Conservation (phyloP, 2,329 filamentous ascomycete species). For the Phoma sp. region DNA sequence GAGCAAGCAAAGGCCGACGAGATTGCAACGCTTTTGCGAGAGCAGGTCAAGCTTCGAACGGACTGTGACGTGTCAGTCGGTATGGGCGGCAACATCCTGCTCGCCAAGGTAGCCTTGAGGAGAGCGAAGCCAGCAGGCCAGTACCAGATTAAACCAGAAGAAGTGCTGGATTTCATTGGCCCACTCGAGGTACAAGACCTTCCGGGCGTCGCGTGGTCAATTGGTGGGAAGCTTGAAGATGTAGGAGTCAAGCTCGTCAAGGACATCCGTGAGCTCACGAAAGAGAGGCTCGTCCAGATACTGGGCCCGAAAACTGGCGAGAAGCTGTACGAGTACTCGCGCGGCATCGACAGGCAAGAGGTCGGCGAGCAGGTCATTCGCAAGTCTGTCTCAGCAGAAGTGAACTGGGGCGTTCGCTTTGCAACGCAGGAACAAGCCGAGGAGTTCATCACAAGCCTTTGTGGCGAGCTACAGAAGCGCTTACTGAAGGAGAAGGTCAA, state of each 20-base stretch:
- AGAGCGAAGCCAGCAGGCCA: slow-evolving; percentile 96
- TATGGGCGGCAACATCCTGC: slow-evolving; percentile 87
- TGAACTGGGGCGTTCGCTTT: slow-evolving; percentile 98
- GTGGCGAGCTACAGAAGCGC: slow-evolving; percentile 81
- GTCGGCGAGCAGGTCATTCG: slow-evolving; percentile 85
- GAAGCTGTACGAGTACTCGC: slow-evolving; percentile 87
- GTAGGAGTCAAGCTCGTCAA: slow-evolving; percentile 82
- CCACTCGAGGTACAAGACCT: slow-evolving; percentile 80
- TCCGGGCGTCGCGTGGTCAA: slow-evolving; percentile 91
- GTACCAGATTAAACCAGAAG: slow-evolving; percentile 83
- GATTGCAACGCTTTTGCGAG: slow-evolving; percentile 72
- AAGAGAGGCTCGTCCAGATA: slow-evolving; percentile 74
- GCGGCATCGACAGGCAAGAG: slow-evolving; percentile 84
- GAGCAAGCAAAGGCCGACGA: slow-evolving; percentile 82
- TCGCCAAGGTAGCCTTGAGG: slow-evolving; percentile 88
- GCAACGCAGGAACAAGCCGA: slow-evolving; percentile 91
- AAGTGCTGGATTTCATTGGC: slow-evolving; percentile 78
- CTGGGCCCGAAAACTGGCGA: slow-evolving; percentile 93
- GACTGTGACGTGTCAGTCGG: slow-evolving; percentile 91
- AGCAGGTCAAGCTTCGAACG: slow-evolving; percentile 75
- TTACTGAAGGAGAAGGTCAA: slow-evolving; percentile 84
- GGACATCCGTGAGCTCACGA: slow-evolving; percentile 79
- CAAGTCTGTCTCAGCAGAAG: slow-evolving; percentile 95
- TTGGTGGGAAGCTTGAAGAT: slow-evolving; percentile 86
- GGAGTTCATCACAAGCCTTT: slow-evolving; percentile 85